These are phyloP conservation scores for Emergomyces orientalis DNA, from an alignment of 2,329 filamentous ascomycete genomes.

Conservation along the genomic window DNA sequence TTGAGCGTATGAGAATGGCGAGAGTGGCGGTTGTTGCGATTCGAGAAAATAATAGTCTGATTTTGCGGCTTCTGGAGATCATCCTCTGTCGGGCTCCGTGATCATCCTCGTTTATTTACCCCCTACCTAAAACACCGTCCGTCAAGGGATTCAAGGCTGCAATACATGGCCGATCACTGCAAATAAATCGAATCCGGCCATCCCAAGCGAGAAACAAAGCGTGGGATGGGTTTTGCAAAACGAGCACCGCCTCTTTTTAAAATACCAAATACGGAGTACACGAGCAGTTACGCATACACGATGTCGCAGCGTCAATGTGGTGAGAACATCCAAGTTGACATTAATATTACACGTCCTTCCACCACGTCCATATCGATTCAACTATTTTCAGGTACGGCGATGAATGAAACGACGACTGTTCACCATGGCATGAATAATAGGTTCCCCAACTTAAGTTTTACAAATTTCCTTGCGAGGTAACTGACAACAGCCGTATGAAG, in stretches of 20 bases:
- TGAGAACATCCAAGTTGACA: background rate
- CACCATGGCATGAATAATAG: too few species aligned
- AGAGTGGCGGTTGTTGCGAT: background rate
- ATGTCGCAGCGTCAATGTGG: background rate
- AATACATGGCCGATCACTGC: background rate
- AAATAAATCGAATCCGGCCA: background rate
- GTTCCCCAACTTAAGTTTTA: too few species aligned
- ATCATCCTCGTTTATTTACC: background rate
- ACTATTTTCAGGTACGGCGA: too few species aligned
- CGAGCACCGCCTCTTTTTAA: background rate
- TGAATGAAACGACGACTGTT: too few species aligned
- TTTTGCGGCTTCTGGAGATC: background rate
- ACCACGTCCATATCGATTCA: too few species aligned
- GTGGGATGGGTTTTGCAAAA: background rate
- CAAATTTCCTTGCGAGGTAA: too few species aligned
- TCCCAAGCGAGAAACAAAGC: background rate
- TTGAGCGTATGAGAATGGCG: background rate
- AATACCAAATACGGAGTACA: background rate
- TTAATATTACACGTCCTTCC: too few species aligned
- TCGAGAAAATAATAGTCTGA: background rate
- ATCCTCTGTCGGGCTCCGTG: background rate
- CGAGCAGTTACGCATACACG: background rate
- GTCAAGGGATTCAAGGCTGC: background rate
- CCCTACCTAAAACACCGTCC: background rate
- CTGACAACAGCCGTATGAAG: too few species aligned